A percentile compares a stretch with the other conserved stretches of the same genome.
Conservation (phyloP, 2,329 filamentous ascomycete species). For the Apiospora koreana region DNA sequence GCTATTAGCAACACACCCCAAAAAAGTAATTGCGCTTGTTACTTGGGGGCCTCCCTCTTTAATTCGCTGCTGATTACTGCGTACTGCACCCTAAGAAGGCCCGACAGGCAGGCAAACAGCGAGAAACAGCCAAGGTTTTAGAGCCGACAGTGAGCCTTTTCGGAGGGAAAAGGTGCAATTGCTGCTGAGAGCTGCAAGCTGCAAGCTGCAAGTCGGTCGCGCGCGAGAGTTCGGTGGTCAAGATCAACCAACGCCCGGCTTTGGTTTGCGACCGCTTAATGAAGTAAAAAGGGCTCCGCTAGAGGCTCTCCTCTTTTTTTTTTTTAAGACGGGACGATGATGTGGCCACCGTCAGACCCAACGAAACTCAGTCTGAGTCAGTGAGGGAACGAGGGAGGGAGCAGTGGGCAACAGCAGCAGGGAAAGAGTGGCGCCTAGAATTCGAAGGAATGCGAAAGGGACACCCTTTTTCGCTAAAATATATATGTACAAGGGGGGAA, state of each 20-base stretch:
- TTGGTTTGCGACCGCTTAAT: slow-evolving; percentile 5
- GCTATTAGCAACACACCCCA: neutral
- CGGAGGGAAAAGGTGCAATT: neutral
- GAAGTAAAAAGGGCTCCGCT: slow-evolving; percentile 3
- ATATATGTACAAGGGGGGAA: slow-evolving; percentile 8
- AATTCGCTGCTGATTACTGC: slow-evolving; percentile 1
- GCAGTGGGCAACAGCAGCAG: slow-evolving; percentile 12
- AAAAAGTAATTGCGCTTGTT: slow-evolving; percentile 2
- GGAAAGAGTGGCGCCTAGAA: slow-evolving; percentile 16
- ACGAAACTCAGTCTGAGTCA: slow-evolving; percentile 37
- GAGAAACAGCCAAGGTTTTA: too few species aligned
- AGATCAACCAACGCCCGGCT: neutral
- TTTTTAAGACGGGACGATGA: slow-evolving; percentile 25
- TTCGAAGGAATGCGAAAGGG: slow-evolving; percentile 21
- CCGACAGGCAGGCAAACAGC: slow-evolving; percentile 4
- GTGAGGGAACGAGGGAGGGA: slow-evolving; percentile 17
- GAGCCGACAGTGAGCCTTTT: neutral
- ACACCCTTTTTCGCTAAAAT: slow-evolving; percentile 1
- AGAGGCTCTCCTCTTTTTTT: neutral
- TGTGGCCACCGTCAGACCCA: slow-evolving; percentile 36
- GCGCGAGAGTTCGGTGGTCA: slow-evolving; percentile 4
- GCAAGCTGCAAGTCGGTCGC: neutral
- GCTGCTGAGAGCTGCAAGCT: too few species aligned
- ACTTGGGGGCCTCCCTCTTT: slow-evolving; percentile 3
- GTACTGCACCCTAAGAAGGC: slow-evolving; percentile 1